Evolutionary conservation across 441 rosid genomes (phyloP).

Genomic region (Erysimum pusillum): DNA sequence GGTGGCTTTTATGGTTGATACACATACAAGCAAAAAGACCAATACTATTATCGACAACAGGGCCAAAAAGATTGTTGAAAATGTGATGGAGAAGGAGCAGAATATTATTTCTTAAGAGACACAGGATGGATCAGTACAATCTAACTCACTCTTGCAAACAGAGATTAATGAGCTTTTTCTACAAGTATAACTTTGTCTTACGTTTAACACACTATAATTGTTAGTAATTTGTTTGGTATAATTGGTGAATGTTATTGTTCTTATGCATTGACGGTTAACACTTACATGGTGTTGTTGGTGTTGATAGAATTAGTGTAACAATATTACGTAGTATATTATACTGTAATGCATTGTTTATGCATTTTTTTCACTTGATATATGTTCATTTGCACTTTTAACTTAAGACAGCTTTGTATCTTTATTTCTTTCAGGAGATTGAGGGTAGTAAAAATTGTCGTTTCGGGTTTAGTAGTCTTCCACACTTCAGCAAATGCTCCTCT

Average conservation of each 20-base stretch:
- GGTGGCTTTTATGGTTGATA: not conserved
- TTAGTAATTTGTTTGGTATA: too few species aligned
- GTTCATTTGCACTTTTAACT: not conserved
- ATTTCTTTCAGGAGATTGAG: not conserved
- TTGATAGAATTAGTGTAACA: too few species aligned
- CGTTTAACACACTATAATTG: too few species aligned
- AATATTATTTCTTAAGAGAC: not conserved
- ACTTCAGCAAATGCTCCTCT: too few species aligned
- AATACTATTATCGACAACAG: not conserved
- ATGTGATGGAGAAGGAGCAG: not conserved
- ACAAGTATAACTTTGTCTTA: not conserved
- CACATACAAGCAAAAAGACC: not conserved
- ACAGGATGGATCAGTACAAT: not conserved
- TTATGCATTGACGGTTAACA: too few species aligned
- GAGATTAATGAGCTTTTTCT: not conserved
- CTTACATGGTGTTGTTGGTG: too few species aligned
- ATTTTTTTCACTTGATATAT: too few species aligned
- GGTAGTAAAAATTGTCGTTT: not conserved
- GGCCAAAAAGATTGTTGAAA: not conserved
- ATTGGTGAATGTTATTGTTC: too few species aligned
- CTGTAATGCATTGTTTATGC: too few species aligned
- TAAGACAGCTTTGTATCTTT: too few species aligned
- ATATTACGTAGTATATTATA: too few species aligned
- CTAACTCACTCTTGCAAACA: not conserved
- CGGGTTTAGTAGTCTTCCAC: not conserved